Conservation (phyloP, 208 protist species). For the Trypanosoma cruzi region DNA sequence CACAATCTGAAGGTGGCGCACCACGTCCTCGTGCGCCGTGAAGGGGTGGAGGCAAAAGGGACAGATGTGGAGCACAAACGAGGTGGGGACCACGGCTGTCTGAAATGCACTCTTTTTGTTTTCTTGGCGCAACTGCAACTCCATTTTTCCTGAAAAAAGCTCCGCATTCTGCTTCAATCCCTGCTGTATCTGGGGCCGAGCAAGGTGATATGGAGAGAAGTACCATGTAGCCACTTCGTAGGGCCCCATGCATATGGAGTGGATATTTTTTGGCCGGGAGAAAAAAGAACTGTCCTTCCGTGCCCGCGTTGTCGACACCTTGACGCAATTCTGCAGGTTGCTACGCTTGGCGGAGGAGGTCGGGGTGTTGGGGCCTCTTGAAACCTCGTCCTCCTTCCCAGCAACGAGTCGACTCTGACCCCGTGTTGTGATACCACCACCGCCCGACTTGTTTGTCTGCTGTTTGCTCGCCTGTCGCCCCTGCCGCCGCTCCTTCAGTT, state of each 20-base stretch:
- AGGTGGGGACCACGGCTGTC: conserved; percentile 37
- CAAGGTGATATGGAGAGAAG: conserved; percentile 97
- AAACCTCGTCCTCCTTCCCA: conserved; percentile 21
- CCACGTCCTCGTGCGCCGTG: conserved; percentile 70
- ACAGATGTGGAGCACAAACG: conserved; percentile 95
- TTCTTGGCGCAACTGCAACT: conserved; percentile 46
- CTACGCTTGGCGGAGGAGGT: conserved; percentile 51
- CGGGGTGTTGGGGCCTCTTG: conserved; percentile 3
- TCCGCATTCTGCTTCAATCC: conserved; percentile 52
- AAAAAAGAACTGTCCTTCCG: conserved; percentile 90
- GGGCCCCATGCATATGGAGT: conserved; percentile 95
- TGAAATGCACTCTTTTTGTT: not conserved
- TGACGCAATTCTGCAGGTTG: conserved; percentile 49
- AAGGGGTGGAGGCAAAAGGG: conserved; percentile 98
- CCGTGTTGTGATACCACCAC: conserved; percentile 64
- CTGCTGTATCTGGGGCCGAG: conserved; percentile 69
- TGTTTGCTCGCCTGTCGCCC: conserved; percentile 45
- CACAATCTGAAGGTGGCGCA: conserved; percentile 86
- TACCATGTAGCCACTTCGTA: conserved; percentile 98
- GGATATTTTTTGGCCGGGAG: conserved; percentile 96
- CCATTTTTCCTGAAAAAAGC: conserved; percentile 46
- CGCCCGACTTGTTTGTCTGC: conserved; percentile 26
- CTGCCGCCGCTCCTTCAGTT: conserved; percentile 71
- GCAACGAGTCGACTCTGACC: conserved; percentile 58
- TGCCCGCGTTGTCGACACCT: conserved; percentile 68